Evolutionary conservation across 495 filamentous ascomycete species (phyloP), one percentile per base, ranked within the genome.

Genomic region (Daldinia childiae): DNA sequence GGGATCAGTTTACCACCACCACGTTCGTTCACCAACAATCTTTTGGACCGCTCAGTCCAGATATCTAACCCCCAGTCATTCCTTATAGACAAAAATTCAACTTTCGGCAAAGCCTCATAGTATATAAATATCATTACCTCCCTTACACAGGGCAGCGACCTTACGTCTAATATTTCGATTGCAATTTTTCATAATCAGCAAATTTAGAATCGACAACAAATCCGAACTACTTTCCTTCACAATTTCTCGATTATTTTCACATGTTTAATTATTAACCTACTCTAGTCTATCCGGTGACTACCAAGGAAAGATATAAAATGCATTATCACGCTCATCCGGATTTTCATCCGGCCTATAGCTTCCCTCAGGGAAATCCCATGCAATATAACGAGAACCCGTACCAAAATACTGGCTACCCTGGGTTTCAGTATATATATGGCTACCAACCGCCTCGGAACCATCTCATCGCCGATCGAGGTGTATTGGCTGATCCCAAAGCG

Each of bases 1-100:
- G 64, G 67, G 56, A 67, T 59, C 38, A 63, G 34, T 34, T 69
- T 58, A 69, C 66, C 76, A 74, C 74, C 61, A 72, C 64, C 67
- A 74, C 74, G 64, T 71, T 71, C 76, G 64, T 79, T 75, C 73
- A 62, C 65, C 64, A 56, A 65, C 55, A 72, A 72, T 63, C 58
- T 54, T 43, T 69, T 62, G 61, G 66, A 51, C 58, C 30, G 54
- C 51, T 73, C 54, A 52, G 62, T 74, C 68, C 62, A 61, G 69
- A 58, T 61, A 69, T 72, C 81, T 79, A 62, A 81, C 79, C 79
- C 68, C 67, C 74, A 84, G 82, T 84, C 82, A 52, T 77, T 84
- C 82, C 71, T 84, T 83, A 72, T 61, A 66, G 68, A 64, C 58
- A 34, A 34, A 30, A 51, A 51, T 68, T 24, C 29, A n/a, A 27